Conservation (phyloP, 148 eudicot species). For the Arctostaphylos glauca region DNA sequence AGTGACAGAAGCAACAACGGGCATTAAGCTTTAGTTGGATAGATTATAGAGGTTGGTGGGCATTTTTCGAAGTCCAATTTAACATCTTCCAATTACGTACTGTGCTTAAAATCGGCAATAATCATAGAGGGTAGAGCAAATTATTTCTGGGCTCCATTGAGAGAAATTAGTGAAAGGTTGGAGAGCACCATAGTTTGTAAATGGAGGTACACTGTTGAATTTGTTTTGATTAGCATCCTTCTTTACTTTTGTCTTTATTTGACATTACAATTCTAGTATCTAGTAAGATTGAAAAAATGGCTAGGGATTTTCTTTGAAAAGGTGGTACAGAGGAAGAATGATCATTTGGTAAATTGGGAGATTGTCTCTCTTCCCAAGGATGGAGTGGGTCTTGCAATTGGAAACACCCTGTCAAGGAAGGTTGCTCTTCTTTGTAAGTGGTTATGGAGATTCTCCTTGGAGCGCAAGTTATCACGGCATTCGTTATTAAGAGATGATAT, state of each 20-base stretch:
- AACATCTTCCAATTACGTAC: neutral
- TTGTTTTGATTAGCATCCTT: neutral
- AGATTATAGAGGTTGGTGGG: neutral
- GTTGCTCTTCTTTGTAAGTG: neutral
- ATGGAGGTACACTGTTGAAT: neutral
- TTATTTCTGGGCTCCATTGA: neutral
- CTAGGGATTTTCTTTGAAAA: neutral
- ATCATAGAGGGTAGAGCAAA: neutral
- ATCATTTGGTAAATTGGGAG: neutral
- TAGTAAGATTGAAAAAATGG: neutral
- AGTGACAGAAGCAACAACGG: neutral
- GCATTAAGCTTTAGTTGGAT: neutral
- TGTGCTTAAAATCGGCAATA: neutral
- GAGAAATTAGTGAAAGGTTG: neutral
- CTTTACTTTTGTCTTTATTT: neutral
- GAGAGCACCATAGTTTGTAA: neutral
- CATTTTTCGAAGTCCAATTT: neutral
- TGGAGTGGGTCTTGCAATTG: neutral
- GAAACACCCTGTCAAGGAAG: neutral
- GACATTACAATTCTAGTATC: neutral
- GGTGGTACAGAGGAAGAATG: neutral
- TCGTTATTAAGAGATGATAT: neutral
- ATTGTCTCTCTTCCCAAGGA: neutral
- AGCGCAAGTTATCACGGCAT: neutral
- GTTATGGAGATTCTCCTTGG: neutral